Evolutionary conservation across 106 monocot genomes (phyloP).

Genomic region (Triglochin maritima): DNA sequence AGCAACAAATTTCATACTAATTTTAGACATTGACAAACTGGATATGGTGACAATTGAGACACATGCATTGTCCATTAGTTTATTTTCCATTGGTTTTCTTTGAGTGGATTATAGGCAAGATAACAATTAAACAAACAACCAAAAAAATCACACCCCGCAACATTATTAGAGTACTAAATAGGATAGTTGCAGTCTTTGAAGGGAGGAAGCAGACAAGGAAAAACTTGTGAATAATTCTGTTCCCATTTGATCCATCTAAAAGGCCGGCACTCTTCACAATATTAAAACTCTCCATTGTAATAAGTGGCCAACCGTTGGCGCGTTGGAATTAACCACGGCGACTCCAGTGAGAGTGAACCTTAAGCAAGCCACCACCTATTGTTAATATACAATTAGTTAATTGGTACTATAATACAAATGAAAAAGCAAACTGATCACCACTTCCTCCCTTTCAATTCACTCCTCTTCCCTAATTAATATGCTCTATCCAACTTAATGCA

Average conservation of each 20-base stretch:
- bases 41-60: no score
- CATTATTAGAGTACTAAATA: no score
- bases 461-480: background rate
- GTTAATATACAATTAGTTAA: background rate
- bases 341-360: slow-evolving; percentile 30
- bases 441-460: no score
- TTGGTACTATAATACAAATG: background rate
- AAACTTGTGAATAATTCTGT: slow-evolving; percentile 2
- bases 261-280: background rate
- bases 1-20: no score
- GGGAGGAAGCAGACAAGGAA: slow-evolving; percentile 5
- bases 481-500: background rate
- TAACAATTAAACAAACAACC: no score
- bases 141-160: no score
- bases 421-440: background rate
- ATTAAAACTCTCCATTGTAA: background rate
- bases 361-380: slow-evolving; percentile 17
- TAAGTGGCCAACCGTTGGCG: slow-evolving; percentile 30
- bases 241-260: slow-evolving; percentile 6
- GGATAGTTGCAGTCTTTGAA: no score
- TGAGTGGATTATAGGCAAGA: no score
- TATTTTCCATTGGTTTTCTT: no score
- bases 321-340: slow-evolving; percentile 33
- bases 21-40: no score
- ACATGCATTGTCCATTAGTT: no score